A percentile compares a stretch with the other conserved stretches of the same genome.
These are phyloP conservation scores for Quaeritorhiza haematococci DNA, from an alignment of 371 early-diverging fungal species.

Conservation along the genomic window DNA sequence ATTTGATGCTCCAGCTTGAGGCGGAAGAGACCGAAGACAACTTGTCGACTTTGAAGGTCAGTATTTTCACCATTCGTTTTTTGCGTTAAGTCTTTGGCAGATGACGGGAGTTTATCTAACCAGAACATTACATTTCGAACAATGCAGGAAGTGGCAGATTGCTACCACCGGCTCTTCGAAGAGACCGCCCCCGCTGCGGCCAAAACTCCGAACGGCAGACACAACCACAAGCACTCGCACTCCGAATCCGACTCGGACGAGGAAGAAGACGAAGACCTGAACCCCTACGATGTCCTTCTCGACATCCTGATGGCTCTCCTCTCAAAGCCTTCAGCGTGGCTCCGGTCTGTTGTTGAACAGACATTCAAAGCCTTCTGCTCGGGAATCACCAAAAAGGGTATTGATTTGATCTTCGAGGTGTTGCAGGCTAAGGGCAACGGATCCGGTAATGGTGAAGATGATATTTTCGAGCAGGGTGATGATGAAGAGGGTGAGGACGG, in stretches of 20 bases:
- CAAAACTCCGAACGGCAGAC: background rate
- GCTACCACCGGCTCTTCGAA: constrained; percentile 61
- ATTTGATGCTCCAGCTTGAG: constrained; percentile 63
- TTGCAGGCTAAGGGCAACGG: background rate
- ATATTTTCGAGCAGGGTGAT: constrained; percentile 37
- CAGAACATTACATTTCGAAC: too few species aligned
- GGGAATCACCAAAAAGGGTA: constrained; percentile 63
- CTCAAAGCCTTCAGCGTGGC: constrained; percentile 71
- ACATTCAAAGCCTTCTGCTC: constrained; percentile 80
- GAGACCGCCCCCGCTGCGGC: constrained; percentile 9
- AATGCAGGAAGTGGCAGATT: constrained; percentile 60
- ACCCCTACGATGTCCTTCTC: constrained; percentile 84
- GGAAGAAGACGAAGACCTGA: constrained; percentile 58
- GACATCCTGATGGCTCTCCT: constrained; percentile 86
- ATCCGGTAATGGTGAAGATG: constrained; percentile 2
- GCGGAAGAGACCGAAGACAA: constrained; percentile 58
- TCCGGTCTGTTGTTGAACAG: constrained; percentile 70
- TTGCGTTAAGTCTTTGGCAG: too few species aligned
- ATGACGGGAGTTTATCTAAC: too few species aligned
- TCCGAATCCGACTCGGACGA: constrained; percentile 12
- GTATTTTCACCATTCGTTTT: background rate
- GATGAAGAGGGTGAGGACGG: constrained; percentile 57
- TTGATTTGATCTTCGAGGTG: constrained; percentile 73
- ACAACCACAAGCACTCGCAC: too few species aligned
- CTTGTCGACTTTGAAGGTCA: too few species aligned